phyloP scores from a whole-genome alignment of 78 protist species.

The Monocercomonoides exilis region DNA sequence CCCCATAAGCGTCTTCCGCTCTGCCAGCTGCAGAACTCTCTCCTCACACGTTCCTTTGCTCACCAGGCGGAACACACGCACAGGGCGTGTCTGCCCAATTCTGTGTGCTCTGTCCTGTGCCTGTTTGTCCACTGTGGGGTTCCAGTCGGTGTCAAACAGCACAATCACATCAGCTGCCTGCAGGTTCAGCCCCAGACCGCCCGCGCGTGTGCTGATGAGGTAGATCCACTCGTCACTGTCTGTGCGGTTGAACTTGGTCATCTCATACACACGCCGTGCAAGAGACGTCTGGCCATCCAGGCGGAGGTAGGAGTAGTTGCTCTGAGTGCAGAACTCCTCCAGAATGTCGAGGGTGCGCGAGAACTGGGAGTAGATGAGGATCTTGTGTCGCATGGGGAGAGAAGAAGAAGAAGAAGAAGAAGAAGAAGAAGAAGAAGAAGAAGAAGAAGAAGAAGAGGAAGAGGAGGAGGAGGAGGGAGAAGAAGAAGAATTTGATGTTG shows the following conservation, averaged over 20 bases:
- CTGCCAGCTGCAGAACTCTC: constrained; percentile 70
- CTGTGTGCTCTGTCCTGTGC: constrained; percentile 89
- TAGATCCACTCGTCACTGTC: constrained; percentile 35
- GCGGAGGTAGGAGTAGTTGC: constrained; percentile 46
- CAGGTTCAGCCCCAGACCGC: constrained; percentile 64
- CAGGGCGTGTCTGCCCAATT: constrained; percentile 90
- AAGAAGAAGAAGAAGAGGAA: not conserved
- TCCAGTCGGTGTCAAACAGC: constrained; percentile 55
- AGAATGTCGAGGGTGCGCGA: constrained; percentile 46
- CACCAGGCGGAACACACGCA: constrained; percentile 80
- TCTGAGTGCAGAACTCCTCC: constrained; percentile 48
- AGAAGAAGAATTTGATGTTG: not conserved
- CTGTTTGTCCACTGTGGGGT: constrained; percentile 66
- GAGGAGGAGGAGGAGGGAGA: not conserved
- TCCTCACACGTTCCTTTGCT: constrained; percentile 66
- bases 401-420: not conserved
- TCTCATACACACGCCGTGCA: constrained; percentile 26
- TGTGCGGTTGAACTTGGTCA: constrained; percentile 27
- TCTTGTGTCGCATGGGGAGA: constrained; percentile 21
- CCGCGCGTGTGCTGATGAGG: constrained; percentile 57
- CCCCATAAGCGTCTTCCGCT: constrained; percentile 36
- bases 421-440: not conserved
- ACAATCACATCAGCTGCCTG: constrained; percentile 53
- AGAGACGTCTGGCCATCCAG: constrained; percentile 60
- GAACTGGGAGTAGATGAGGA: constrained; percentile 36